Conservation (phyloP, 805 yeast species). For the Ogataea philodendri region DNA sequence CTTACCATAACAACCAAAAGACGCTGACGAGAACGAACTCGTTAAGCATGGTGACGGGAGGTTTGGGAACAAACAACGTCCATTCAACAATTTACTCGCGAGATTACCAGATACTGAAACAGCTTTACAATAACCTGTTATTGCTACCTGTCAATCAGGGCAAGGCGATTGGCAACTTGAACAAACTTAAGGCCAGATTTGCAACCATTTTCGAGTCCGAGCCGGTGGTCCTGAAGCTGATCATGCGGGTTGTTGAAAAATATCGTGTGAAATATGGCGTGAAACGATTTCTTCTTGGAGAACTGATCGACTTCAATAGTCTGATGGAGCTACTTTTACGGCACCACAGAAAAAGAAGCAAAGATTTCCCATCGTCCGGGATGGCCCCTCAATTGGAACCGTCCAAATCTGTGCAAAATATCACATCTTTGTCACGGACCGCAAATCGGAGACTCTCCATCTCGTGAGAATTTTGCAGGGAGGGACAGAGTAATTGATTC, state of each 20-base stretch:
- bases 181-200: conserved; percentile 47
- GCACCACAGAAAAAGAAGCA: conserved; percentile 38
- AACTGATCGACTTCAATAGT: conserved; percentile 53
- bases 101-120: conserved; percentile 25
- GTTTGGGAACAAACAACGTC: conserved; percentile 17
- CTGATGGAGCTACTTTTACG: conserved; percentile 52
- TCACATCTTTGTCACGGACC: background rate
- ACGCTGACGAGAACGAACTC: conserved; percentile 7
- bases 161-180: conserved; percentile 39
- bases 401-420: conserved; percentile 4
- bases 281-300: conserved; percentile 59
- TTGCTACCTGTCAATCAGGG: conserved; percentile 28
- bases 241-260: conserved; percentile 48
- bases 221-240: conserved; percentile 53
- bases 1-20: conserved; percentile 14
- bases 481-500: no score
- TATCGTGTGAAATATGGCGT: conserved; percentile 62
- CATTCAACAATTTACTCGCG: conserved; percentile 17
- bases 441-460: no score
- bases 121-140: conserved; percentile 30
- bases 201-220: conserved; percentile 53
- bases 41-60: conserved; percentile 15
- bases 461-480: no score
- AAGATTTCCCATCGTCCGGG: conserved; percentile 4
- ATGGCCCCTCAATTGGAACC: conserved; percentile 1